Evolutionary conservation across 495 filamentous ascomycete genomes (phyloP).

Genomic region (Penicillium silybi): DNA sequence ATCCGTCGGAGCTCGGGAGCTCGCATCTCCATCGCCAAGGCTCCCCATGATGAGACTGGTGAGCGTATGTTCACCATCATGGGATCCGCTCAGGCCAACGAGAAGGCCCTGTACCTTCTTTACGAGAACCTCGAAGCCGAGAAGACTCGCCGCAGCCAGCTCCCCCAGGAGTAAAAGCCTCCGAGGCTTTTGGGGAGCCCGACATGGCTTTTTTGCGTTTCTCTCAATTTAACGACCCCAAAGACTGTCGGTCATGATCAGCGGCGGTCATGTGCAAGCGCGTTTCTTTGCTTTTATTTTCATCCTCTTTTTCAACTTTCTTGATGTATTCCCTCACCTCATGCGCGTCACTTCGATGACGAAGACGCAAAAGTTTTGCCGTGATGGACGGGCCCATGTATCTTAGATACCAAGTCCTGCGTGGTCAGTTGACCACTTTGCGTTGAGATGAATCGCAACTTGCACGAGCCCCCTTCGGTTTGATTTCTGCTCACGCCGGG

Average conservation of each 20-base stretch:
- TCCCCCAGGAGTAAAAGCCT: conserved; percentile 59
- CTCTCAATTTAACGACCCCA: conserved; percentile 35
- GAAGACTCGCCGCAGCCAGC: conserved; percentile 90
- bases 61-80: conserved; percentile 99
- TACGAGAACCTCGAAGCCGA: conserved; percentile 99
- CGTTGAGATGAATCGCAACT: conserved; percentile 22
- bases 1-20: conserved; percentile 95
- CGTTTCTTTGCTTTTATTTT: conserved; percentile 45
- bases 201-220: conserved; percentile 20
- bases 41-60: conserved; percentile 92
- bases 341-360: conserved; percentile 52
- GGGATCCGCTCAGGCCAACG: conserved; percentile 84
- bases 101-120: conserved; percentile 90
- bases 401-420: conserved; percentile 28
- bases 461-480: background rate
- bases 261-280: conserved; percentile 33
- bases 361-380: conserved; percentile 28
- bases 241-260: conserved; percentile 35
- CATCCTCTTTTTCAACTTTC: conserved; percentile 40
- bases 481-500: background rate
- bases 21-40: conserved; percentile 97
- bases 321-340: conserved; percentile 32
- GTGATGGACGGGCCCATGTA: conserved; percentile 24
- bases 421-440: conserved; percentile 15
- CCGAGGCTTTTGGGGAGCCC: conserved; percentile 15